These are phyloP conservation scores for Suhomyces guaymorum DNA, from an alignment of 1,139 yeast species.

Conservation along the genomic window DNA sequence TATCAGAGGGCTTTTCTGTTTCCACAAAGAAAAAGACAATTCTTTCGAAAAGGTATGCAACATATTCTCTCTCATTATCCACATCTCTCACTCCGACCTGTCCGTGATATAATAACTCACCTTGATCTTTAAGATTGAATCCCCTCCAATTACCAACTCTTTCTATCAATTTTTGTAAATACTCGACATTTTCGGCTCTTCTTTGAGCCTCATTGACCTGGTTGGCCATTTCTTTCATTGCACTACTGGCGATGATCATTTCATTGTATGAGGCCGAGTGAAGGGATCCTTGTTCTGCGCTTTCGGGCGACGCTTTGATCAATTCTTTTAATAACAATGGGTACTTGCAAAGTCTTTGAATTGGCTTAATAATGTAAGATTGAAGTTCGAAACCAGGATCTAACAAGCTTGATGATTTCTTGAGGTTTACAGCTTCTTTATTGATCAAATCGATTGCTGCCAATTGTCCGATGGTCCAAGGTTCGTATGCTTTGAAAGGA, in stretches of 20 bases:
- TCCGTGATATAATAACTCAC: conserved; percentile 80
- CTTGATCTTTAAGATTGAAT: conserved; percentile 78
- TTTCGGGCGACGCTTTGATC: conserved; percentile 55
- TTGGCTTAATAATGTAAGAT: conserved; percentile 87
- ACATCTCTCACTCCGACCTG: conserved; percentile 73
- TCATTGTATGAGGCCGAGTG: conserved; percentile 65
- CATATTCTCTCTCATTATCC: conserved; percentile 84
- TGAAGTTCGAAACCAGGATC: conserved; percentile 90
- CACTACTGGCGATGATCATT: conserved; percentile 64
- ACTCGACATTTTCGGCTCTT: conserved; percentile 80
- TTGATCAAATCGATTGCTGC: conserved; percentile 81
- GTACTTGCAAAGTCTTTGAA: conserved; percentile 91
- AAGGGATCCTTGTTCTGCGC: conserved; percentile 32
- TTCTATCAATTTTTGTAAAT: conserved; percentile 64
- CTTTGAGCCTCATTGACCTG: conserved; percentile 94
- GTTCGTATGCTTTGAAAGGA: conserved; percentile 86
- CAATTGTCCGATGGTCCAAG: conserved; percentile 84
- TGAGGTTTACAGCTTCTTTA: conserved; percentile 59
- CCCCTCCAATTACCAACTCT: conserved; percentile 93
- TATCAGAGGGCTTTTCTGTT: conserved; percentile 25
- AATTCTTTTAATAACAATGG: conserved; percentile 81
- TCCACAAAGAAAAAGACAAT: conserved; percentile 79
- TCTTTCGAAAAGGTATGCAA: conserved; percentile 84
- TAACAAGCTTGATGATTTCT: conserved; percentile 59
- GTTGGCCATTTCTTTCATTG: conserved; percentile 68